Base-by-base conservation (phyloP, 441 rosid species). In the Kokia cookei region DNA sequence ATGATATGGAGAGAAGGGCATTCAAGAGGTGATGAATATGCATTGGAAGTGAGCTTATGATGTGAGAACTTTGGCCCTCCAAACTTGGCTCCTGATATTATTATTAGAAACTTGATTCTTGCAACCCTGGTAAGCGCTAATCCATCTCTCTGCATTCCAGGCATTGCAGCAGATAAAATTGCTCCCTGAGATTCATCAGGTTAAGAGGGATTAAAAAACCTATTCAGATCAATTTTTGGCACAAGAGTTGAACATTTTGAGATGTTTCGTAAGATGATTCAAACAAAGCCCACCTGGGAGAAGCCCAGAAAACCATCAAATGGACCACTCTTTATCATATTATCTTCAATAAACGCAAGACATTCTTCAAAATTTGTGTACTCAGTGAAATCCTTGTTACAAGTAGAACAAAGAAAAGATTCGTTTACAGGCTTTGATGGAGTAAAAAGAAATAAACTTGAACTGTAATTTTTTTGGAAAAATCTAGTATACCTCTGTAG, bases 221-320 rank as follows among this genome's bases (percentile, higher is more conserved):
- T 12, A 54, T 5, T 61, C 32, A 53, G 72, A 70, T 68, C 14
- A 48, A 15, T 71, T 75, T 51, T 55, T 1, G 64, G 13, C n/a
- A n/a, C 27, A 63, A 17, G 22, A 63, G 27, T 40, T 17, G 48
- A 40, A 4, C 17, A 32, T 64, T 63, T 40, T 11, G 4, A 10
- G 26, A 1, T 1, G 12, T 57, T 54, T 62, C 47, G 0, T 61
- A 61, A 14, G 22, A 61, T 61, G 29, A 8, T 9, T 63, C 13
- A 17, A 51, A 57, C 5, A 12, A 2, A 12, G 17, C 78, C 32
- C 66, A 92, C 97, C 93, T 89, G 94, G 26, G 97, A 92, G 71
- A 92, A 90, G 17, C 94, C 96, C n/a, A 89, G 87, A 13, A 92
- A 66, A n/a, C 97, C 96, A 74, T 92, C 96, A 63, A 89, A 90